Base-by-base conservation (phyloP, 2,329 filamentous ascomycete genomes). In the Gliomastix tumulicola region DNA sequence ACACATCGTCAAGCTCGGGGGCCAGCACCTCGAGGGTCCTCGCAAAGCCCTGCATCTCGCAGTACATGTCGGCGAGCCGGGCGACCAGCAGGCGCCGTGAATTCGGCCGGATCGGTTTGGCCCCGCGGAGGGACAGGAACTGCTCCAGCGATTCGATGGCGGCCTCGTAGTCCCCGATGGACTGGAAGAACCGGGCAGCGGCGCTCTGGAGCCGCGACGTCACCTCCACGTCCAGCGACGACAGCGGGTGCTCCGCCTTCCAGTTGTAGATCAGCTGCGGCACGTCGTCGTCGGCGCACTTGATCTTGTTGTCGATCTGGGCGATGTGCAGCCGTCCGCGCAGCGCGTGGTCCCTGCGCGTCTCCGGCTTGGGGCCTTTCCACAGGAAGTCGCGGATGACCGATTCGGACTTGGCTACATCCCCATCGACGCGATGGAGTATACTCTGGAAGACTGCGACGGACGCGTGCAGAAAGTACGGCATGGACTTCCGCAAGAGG, bases 291-390 rank as follows among this genome's bases (percentile, higher is more conserved):
- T 58, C 55, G 30, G 56, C 56, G 2, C 48, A 44, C 17, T 54
- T 49, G 3, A 59, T 55, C 34, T 57, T 59, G 23, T 55, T 59
- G 25, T 59, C 56, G 3, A 59, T 43, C n/a, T 50, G 48, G 0
- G 56, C 56, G 1, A 60, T 55, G 17, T 59, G 56, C 5, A 59
- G 41, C 3, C 56, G 47, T n/a, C 56, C 56, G 6, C 40, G 41
- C 0, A 59, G 21, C 0, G 54, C 53, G 3, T 55, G 54, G 13
- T 59, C 55, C 6, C 46, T 44, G 6, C 50, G 45, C 0, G 48
- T 54, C 2, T 30, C 20, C 0, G 42, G 40, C 1, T 38, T 34
- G 4, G 47, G 38, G 0, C 44, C 41, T 1, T 46, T 45, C 0
- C 34, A 42, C 1, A 47, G 23, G 32, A 57, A 58, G 16, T 49